Percentiles rank a stretch among this genome's conserved stretches.
Conservation (phyloP, 208 protist genomes). For the Trichomonas gallinae region DNA sequence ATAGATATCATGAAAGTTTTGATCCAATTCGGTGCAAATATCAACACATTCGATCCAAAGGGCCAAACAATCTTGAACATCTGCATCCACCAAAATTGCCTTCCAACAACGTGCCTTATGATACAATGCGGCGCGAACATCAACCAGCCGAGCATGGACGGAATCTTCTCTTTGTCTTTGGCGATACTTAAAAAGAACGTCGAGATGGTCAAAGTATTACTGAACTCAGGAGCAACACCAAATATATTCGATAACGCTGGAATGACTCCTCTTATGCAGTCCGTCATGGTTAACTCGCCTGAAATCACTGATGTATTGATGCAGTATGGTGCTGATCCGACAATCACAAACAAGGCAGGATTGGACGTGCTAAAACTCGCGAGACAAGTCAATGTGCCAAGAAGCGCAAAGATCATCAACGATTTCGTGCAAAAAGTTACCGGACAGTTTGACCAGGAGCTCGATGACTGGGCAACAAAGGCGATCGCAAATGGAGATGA, state of each 20-base stretch:
- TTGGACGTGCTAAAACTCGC: neutral
- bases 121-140: neutral
- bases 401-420: neutral
- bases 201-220: neutral
- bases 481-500: too few species aligned
- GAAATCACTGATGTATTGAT: neutral
- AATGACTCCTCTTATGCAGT: neutral
- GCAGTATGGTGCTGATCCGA: neutral
- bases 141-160: neutral
- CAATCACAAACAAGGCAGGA: neutral
- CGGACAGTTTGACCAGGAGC: neutral
- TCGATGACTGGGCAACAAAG: neutral
- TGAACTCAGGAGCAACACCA: neutral
- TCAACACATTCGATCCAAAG: neutral
- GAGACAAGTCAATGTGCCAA: neutral
- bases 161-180: neutral
- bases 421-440: neutral
- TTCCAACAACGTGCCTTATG: neutral
- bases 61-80: neutral
- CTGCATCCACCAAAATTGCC: neutral
- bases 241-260: neutral
- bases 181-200: neutral
- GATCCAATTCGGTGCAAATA: neutral
- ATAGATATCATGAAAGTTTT: neutral
- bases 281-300: neutral